Conservation (phyloP, 805 yeast species). For the Metschnikowia proteae region DNA sequence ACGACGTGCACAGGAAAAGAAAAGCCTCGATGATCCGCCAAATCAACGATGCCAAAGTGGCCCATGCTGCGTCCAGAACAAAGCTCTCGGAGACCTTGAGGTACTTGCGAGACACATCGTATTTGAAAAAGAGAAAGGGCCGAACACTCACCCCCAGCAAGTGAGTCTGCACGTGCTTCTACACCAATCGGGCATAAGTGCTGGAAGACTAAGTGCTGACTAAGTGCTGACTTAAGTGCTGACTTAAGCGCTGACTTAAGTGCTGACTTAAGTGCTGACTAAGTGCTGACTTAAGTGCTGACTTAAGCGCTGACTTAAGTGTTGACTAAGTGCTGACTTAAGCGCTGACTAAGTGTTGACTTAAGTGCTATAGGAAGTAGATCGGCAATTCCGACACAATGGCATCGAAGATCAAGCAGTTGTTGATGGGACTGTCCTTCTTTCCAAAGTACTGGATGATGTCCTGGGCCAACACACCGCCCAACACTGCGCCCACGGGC, state of each 20-base stretch:
- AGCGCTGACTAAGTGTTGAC: too few relatives aligned
- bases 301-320: too few relatives aligned
- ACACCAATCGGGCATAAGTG: too few relatives aligned
- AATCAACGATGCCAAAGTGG: conserved; percentile 23
- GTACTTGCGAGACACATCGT: conserved; percentile 38
- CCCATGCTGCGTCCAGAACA: conserved; percentile 22
- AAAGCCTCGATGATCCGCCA: conserved; percentile 11
- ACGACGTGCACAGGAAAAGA: conserved; percentile 22
- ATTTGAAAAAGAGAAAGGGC: conserved; percentile 40
- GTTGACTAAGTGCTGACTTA: too few relatives aligned
- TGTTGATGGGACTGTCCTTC: conserved; percentile 78
- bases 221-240: not conserved
- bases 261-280: too few relatives aligned
- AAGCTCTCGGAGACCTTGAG: conserved; percentile 33
- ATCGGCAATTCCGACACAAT: conserved; percentile 71
- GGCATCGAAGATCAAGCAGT: conserved; percentile 75
- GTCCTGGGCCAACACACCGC: conserved; percentile 89
- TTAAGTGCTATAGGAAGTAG: conserved; percentile 29
- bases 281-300: not conserved
- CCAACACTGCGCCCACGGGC: conserved; percentile 82
- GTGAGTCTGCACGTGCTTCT: not conserved
- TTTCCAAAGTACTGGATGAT: conserved; percentile 76
- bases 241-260: not conserved
- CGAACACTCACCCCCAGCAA: conserved; percentile 32
- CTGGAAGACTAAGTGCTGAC: too few relatives aligned